Base-by-base conservation (phyloP, 2,329 filamentous ascomycete species). In the Aspergillus sp. region DNA sequence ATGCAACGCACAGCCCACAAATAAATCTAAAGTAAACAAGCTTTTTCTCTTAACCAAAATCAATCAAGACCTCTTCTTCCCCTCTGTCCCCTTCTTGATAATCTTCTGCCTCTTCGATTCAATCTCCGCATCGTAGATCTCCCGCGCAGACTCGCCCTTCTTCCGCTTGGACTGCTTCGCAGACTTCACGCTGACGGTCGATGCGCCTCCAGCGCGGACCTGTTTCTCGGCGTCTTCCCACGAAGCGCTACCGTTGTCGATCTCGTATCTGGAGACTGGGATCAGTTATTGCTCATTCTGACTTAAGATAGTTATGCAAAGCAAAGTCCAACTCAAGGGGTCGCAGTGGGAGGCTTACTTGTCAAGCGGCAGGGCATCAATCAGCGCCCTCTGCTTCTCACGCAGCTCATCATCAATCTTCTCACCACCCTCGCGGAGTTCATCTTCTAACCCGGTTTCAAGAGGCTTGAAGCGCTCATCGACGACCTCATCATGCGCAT, bases 361-460 rank as follows among this genome's bases (percentile, higher is more conserved):
- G 61, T 95, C 89, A 45, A 97, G 76, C 41, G 91, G 90, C 52
- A 97, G 74, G 53, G 90, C 86, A 73, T 96, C 88, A 61, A 97
- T 95, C 55, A 97, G 75, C 57, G 88, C 87, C 59, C 86, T 83
- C 69, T 95, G 88, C 70, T 91, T 88, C 67, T 87, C 83, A 57
- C 81, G 81, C 60, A 95, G 73, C 50, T 81, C 82, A 43, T 75
- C 76, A 52, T 89, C 70, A 22, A 87, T 82, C 66, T 93, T 85
- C 51, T 91, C 82, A 1, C 85, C 90, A 13, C 84, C 90, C 62
- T 93, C 88, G 47, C 85, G 84, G 15, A 97, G 76, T 67, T 97
- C 93, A 7, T 93, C 87, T 25, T 89, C 82, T 5, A 96, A 73
- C 5, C 79, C 77, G 41, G 79, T 80, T 44, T 83, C 78, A n/a